Conservation (phyloP, 768 basidiomycete genomes). For the Leucosporidium scottii region DNA sequence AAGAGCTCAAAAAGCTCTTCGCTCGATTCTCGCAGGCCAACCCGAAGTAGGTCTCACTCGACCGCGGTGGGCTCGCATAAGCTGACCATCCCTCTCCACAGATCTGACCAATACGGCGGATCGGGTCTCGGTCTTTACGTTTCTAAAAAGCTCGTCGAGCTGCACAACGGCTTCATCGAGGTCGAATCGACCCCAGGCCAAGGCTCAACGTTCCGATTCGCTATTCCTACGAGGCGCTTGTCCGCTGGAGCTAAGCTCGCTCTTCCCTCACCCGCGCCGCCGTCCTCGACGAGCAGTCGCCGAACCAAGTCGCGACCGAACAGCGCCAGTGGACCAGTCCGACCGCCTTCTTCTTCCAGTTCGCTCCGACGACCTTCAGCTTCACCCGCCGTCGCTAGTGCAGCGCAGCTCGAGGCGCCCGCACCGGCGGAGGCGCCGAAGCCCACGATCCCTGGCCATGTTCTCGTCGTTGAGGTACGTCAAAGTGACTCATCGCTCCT, state of each 20-base stretch:
- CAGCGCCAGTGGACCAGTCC: too few species aligned
- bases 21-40: conserved; percentile 25
- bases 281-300: neutral
- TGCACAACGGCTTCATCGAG: conserved; percentile 30
- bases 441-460: neutral
- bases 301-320: neutral
- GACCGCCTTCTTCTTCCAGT: neutral
- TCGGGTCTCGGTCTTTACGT: conserved; percentile 32
- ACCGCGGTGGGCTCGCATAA: too few species aligned
- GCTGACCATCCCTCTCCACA: too few species aligned
- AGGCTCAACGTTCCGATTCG: conserved; percentile 26
- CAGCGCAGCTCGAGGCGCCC: neutral
- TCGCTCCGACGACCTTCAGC: neutral
- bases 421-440: neutral
- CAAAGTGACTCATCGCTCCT: neutral
- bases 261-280: neutral
- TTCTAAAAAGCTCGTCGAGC: conserved; percentile 30
- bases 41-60: conserved; percentile 6
- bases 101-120: conserved; percentile 3
- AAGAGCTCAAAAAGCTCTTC: conserved; percentile 23
- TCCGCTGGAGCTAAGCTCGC: neutral
- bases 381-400: neutral
- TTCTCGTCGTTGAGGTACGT: conserved; percentile 22
- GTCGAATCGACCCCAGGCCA: neutral
- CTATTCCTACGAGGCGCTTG: conserved; percentile 1